These are phyloP conservation scores for Penicillium desertorum DNA, from an alignment of 495 filamentous ascomycete genomes.

Conservation along the genomic window DNA sequence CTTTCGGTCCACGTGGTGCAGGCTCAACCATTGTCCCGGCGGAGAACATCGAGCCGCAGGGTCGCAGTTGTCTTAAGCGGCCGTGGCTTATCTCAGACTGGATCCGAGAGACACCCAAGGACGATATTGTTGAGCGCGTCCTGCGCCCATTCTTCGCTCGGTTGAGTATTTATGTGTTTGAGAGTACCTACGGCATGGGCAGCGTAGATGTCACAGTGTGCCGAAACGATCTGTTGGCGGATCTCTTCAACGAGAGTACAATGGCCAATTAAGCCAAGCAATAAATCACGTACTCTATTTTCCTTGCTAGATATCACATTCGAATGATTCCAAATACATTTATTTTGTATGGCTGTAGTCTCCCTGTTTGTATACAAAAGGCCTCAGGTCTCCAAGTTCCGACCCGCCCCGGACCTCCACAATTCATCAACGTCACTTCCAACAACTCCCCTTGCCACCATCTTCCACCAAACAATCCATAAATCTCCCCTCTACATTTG, in stretches of 20 bases:
- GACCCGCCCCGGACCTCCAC: conserved; percentile 25
- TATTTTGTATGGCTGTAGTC: conserved; percentile 10
- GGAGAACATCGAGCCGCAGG: conserved; percentile 36
- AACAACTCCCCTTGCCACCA: conserved; percentile 20
- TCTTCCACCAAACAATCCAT: conserved; percentile 11
- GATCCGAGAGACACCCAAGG: conserved; percentile 54
- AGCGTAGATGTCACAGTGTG: conserved; percentile 67
- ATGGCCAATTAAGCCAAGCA: conserved; percentile 40
- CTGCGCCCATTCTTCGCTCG: conserved; percentile 87
- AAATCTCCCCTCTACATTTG: not conserved
- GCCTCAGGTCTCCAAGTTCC: conserved; percentile 12
- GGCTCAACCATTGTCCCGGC: conserved; percentile 34
- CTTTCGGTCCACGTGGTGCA: conserved; percentile 56
- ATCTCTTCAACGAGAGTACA: conserved; percentile 78
- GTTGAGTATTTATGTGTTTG: conserved; percentile 88
- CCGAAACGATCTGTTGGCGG: conserved; percentile 64
- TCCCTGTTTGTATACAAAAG: conserved; percentile 5
- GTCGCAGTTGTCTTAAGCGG: conserved; percentile 32
- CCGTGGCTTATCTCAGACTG: conserved; percentile 46
- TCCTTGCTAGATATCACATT: not conserved
- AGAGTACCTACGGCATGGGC: conserved; percentile 85
- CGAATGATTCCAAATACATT: conserved; percentile 8
- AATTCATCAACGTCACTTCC: conserved; percentile 37
- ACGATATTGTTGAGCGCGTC: conserved; percentile 71
- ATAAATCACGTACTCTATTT: conserved; percentile 1